Evolutionary conservation across 768 basidiomycete genomes (phyloP), one percentile per base, ranked within the genome.

Genomic region (Agrocybe chaxingu): DNA sequence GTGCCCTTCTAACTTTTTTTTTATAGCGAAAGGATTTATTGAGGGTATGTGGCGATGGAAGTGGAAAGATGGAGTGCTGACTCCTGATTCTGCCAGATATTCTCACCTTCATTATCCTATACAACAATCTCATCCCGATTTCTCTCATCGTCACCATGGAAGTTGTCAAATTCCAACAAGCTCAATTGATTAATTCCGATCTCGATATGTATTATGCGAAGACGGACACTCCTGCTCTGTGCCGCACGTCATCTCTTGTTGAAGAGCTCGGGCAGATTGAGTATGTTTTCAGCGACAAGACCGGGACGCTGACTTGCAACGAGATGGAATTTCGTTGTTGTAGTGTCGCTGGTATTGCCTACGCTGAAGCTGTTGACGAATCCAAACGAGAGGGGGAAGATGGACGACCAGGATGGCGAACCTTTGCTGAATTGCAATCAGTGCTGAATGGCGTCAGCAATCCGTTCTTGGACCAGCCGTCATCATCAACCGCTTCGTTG

Each of bases 111-210:
- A 91, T 98, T 69, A 96, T 99, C 67, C 78, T 98, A 36, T 98
- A 98, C 77, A 98, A 98, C 75, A 99, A 98, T 72, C 79, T 99
- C 59, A 98, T 99, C 53, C 96, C 96, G 3, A 99, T 99, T 62
- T 98, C 96, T 49, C 85, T 99, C 58, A 96, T 98, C 60, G 97
- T 99, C 59, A 98, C 97, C 3, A 98, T 98, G 89, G 97, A 99
- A 73, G 89, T 98, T 32, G 97, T 99, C 72, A 98, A 98, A 67
- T 98, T 88, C 62, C 94, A 97, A 66, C 97, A 98, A 71, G 95
- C 97, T 1, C 88, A 91, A 33, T 79, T 98, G 46, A 99, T 99
- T 76, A 99, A 98, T 67, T 93, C 82, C 19, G 97, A 96, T 68
- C 81, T 96, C 45, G 97, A 99, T 71, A 98, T 99, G 96, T 99